A percentile compares a stretch with the other conserved stretches of the same genome.
Conservation (phyloP, 192 early-diverging fungal genomes). For the Coemansia reversa region DNA sequence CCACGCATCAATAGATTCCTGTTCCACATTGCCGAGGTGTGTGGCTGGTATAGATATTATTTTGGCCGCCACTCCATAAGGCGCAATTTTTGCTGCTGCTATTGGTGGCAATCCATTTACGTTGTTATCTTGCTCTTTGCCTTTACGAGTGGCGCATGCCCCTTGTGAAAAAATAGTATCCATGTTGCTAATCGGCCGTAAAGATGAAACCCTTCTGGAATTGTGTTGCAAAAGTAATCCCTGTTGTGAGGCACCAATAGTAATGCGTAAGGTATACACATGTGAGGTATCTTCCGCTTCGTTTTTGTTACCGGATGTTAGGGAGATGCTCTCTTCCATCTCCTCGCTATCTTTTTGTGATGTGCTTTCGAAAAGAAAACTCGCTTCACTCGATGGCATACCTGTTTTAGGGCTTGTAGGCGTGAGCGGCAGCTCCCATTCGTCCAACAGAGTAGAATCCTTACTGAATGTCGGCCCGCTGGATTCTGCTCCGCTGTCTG, state of each 20-base stretch:
- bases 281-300: not conserved
- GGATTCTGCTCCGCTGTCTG: not conserved
- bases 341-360: conserved; percentile 1
- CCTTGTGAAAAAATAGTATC: not conserved
- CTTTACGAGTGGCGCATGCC: not conserved
- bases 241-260: conserved; percentile 9
- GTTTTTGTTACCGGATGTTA: not conserved
- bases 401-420: conserved; percentile 23
- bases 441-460: not conserved
- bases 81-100: conserved; percentile 27
- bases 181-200: conserved; percentile 15
- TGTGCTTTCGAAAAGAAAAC: conserved; percentile 20
- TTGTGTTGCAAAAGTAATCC: conserved; percentile 32
- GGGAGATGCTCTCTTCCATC: not conserved
- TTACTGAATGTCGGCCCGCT: not conserved
- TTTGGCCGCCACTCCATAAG: conserved; percentile 25
- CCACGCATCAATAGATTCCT: conserved; percentile 30
- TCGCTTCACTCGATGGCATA: conserved; percentile 11
- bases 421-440: conserved; percentile 24
- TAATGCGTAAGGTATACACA: conserved; percentile 9
- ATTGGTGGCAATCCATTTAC: conserved; percentile 1
- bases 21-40: conserved; percentile 22
- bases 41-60: conserved; percentile 22
- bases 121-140: conserved; percentile 1
- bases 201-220: not conserved